A percentile compares a stretch with the other conserved stretches of the same genome.
Evolutionary conservation across 345 rosid species (phyloP).

Genomic region (Leavenworthia alabamica): DNA sequence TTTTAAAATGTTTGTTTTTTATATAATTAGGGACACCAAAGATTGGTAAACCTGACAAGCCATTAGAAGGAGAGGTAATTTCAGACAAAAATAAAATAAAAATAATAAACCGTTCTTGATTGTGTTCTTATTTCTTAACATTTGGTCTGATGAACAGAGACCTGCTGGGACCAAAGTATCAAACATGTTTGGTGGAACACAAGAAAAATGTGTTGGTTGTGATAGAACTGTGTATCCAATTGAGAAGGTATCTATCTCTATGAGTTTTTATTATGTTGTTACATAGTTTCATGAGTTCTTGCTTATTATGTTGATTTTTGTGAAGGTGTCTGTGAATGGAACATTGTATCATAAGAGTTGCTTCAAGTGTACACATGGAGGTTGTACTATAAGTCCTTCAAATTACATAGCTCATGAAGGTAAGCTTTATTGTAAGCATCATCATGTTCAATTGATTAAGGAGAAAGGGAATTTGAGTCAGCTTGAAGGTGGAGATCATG

Average conservation of each 20-base stretch:
- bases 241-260: constrained; percentile 95
- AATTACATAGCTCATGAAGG: constrained; percentile 96
- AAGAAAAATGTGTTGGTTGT: constrained; percentile 86
- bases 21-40: constrained; percentile 73
- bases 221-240: constrained; percentile 84
- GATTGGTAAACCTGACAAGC: constrained; percentile 71
- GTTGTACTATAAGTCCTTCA: constrained; percentile 87
- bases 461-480: constrained; percentile 97
- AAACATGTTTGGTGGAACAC: constrained; percentile 86
- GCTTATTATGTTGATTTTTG: not conserved
- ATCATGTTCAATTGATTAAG: constrained; percentile 84
- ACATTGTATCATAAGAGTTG: constrained; percentile 93
- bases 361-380: constrained; percentile 99
- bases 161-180: constrained; percentile 70
- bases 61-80: constrained; percentile 47
- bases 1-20: not conserved
- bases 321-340: constrained; percentile 90
- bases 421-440: constrained; percentile 92
- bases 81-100: no score
- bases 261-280: no score
- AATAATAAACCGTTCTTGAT: not conserved
- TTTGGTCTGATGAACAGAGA: constrained; percentile 45
- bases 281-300: not conserved
- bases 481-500: constrained; percentile 66
- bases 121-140: not conserved